phyloP scores from a whole-genome alignment of 2,329 filamentous ascomycete species.

The Botrytis fabae region DNA sequence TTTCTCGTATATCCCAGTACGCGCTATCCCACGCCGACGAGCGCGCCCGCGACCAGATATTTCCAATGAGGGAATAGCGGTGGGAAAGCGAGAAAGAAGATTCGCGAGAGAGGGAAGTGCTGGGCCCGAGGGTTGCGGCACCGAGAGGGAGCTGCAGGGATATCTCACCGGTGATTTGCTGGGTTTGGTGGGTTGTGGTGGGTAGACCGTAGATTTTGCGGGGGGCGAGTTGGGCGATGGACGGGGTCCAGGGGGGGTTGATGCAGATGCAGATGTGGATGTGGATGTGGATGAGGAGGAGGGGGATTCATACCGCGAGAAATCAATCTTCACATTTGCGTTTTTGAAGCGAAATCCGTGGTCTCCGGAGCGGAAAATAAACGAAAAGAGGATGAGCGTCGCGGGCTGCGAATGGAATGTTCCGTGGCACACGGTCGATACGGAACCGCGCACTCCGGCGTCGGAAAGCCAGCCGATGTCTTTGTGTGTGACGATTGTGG shows the following conservation, averaged over 20 bases:
- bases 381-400: slow-evolving; percentile 26
- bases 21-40: slow-evolving; percentile 25
- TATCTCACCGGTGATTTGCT: slow-evolving; percentile 25
- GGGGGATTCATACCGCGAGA: slow-evolving; percentile 23
- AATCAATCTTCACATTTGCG: slow-evolving; percentile 26
- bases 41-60: slow-evolving; percentile 26
- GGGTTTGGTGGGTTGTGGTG: slow-evolving; percentile 18
- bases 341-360: slow-evolving; percentile 30
- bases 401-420: slow-evolving; percentile 26
- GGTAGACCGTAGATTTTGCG: slow-evolving; percentile 30
- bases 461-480: slow-evolving; percentile 49
- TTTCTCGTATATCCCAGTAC: slow-evolving; percentile 30
- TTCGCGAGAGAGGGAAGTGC: slow-evolving; percentile 12
- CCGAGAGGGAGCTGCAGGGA: slow-evolving; percentile 25
- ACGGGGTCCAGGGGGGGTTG: not conserved
- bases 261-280: no score
- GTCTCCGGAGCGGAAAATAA: slow-evolving; percentile 37
- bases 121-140: slow-evolving; percentile 24
- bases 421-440: slow-evolving; percentile 27
- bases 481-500: slow-evolving; percentile 46
- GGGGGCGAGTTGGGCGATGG: slow-evolving; percentile 27
- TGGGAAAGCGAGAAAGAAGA: slow-evolving; percentile 25
- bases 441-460: slow-evolving; percentile 28
- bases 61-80: slow-evolving; percentile 24
- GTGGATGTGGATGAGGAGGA: not conserved